These are phyloP conservation scores for Pseudonectria foliicola DNA, from an alignment of 2,329 filamentous ascomycete genomes.

Conservation along the genomic window DNA sequence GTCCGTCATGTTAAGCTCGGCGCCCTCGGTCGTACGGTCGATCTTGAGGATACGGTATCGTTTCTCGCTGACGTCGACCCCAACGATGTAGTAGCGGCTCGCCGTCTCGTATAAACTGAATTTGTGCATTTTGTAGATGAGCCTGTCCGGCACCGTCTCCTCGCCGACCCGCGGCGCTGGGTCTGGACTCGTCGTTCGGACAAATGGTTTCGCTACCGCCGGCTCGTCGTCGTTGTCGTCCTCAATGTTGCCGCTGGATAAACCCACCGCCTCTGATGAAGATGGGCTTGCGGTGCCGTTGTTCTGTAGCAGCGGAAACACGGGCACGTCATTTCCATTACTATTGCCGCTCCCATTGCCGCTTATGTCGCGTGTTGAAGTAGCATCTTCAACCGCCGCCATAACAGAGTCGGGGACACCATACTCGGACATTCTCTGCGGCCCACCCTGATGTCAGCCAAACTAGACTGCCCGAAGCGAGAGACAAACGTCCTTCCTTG, in stretches of 20 bases:
- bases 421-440: constrained; percentile 19
- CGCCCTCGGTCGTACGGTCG: constrained; percentile 73
- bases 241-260: constrained; percentile 23
- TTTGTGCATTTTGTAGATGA: constrained; percentile 74
- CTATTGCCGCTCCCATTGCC: constrained; percentile 6
- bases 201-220: constrained; percentile 50
- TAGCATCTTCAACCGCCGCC: constrained; percentile 8
- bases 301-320: constrained; percentile 31
- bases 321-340: constrained; percentile 16
- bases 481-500: too few species aligned
- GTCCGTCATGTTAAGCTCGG: constrained; percentile 76
- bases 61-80: constrained; percentile 81
- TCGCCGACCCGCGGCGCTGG: constrained; percentile 23
- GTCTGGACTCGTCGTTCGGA: constrained; percentile 48
- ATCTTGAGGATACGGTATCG: constrained; percentile 91
- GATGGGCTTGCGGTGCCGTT: constrained; percentile 25
- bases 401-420: constrained; percentile 16
- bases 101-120: constrained; percentile 97
- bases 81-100: constrained; percentile 88
- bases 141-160: constrained; percentile 27
- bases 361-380: constrained; percentile 6
- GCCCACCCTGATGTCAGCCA: constrained; percentile 7
- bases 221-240: constrained; percentile 54
- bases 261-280: constrained; percentile 19
- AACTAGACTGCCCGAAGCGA: too few species aligned